Evolutionary conservation across 2,329 filamentous ascomycete genomes (phyloP).

Genomic region (Aspergillus neoniger): DNA sequence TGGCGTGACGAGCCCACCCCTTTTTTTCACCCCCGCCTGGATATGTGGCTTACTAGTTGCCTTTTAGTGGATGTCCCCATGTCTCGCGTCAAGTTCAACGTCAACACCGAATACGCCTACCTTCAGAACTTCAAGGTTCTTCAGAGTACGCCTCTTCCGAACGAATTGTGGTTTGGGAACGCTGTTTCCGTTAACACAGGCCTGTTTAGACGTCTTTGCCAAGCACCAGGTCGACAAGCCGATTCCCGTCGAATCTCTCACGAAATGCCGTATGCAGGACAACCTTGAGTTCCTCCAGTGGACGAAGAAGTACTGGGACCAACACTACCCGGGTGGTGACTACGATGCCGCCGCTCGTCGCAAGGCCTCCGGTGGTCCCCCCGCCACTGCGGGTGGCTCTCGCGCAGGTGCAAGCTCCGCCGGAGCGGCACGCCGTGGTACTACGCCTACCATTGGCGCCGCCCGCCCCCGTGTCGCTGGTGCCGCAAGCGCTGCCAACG

Average conservation of each 20-base stretch:
- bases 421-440: constrained; percentile 56
- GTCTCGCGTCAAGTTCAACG: constrained; percentile 96
- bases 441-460: constrained; percentile 62
- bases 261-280: constrained; percentile 99
- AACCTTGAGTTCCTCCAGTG: constrained; percentile 99
- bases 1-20: background rate
- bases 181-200: constrained; percentile 1
- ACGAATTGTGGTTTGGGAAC: constrained; percentile 1
- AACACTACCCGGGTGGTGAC: constrained; percentile 94
- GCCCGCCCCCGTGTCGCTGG: constrained; percentile 49
- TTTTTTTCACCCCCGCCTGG: background rate
- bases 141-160: constrained; percentile 68
- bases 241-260: constrained; percentile 81
- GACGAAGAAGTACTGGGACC: constrained; percentile 96
- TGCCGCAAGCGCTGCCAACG: constrained; percentile 57
- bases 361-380: constrained; percentile 70
- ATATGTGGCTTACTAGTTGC: constrained; percentile 10
- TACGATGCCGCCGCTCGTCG: constrained; percentile 87
- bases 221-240: constrained; percentile 87
- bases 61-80: constrained; percentile 79
- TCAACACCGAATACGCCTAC: constrained; percentile 95
- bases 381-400: constrained; percentile 47
- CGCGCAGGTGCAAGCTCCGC: constrained; percentile 52
- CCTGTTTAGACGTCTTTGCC: constrained; percentile 67
- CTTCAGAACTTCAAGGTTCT: constrained; percentile 98